These are phyloP conservation scores for Metarhizium sp. DNA, from an alignment of 2,329 filamentous ascomycete genomes.

Conservation along the genomic window DNA sequence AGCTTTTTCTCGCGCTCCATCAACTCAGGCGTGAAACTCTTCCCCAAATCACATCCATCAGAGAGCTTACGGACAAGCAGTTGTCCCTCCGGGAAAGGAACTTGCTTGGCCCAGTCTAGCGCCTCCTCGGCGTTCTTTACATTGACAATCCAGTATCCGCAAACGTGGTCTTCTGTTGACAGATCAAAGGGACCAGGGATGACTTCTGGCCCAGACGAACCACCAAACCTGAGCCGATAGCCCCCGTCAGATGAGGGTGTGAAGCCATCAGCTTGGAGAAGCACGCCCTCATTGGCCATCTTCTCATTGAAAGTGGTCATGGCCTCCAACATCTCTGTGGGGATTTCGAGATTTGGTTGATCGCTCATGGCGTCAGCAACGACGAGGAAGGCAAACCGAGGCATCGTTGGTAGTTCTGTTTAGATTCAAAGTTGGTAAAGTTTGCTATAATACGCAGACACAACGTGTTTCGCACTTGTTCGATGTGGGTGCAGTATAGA, in stretches of 20 bases:
- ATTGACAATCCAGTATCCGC: slow-evolving; percentile 22
- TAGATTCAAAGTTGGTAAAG: neutral
- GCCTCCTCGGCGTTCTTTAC: slow-evolving; percentile 19
- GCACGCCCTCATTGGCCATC: slow-evolving; percentile 15
- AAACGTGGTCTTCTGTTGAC: slow-evolving; percentile 15
- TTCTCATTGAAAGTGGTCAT: slow-evolving; percentile 20
- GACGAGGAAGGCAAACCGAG: slow-evolving; percentile 20
- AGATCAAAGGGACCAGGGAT: slow-evolving; percentile 21
- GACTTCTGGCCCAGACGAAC: slow-evolving; percentile 10
- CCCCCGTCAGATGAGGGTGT: slow-evolving; percentile 14
- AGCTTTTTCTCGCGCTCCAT: slow-evolving; percentile 6
- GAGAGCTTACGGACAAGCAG: slow-evolving; percentile 16
- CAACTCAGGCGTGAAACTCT: slow-evolving; percentile 10
- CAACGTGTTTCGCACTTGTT: neutral
- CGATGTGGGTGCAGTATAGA: neutral
- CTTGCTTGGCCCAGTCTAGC: slow-evolving; percentile 19
- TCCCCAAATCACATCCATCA: slow-evolving; percentile 13
- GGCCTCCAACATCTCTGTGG: slow-evolving; percentile 14
- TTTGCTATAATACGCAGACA: neutral
- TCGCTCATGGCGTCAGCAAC: slow-evolving; percentile 17
- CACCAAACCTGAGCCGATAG: slow-evolving; percentile 17
- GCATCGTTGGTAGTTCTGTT: slow-evolving; percentile 11
- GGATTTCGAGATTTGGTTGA: slow-evolving; percentile 4
- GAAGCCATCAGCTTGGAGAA: slow-evolving; percentile 19
- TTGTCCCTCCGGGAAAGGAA: slow-evolving; percentile 17